These are phyloP conservation scores for Alternaria metachromatica DNA, from an alignment of 2,329 filamentous ascomycete genomes.

Conservation along the genomic window DNA sequence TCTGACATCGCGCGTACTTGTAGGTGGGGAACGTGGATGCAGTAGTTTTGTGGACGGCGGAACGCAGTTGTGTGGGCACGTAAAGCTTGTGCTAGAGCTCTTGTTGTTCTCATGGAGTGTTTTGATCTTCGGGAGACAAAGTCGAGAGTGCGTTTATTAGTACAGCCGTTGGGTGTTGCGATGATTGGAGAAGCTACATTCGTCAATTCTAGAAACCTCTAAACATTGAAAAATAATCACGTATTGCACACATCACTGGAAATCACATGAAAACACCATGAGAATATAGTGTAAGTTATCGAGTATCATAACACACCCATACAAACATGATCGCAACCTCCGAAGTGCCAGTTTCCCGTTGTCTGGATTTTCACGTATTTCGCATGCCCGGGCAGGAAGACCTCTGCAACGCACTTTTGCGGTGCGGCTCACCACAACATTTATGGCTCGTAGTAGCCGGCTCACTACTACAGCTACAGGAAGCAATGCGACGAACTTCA, in stretches of 20 bases:
- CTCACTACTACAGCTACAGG: background rate
- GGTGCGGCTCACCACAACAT: background rate
- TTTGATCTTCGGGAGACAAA: background rate
- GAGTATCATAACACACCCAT: background rate
- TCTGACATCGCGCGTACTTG: background rate
- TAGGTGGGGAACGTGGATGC: background rate
- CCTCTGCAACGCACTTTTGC: background rate
- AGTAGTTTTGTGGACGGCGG: background rate
- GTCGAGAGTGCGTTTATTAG: background rate
- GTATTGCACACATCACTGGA: background rate
- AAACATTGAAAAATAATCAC: background rate
- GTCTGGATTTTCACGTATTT: background rate
- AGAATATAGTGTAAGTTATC: background rate
- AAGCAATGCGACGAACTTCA: background rate
- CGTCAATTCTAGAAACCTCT: conserved; percentile 4
- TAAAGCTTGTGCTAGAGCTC: background rate
- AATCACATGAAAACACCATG: background rate
- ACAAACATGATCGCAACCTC: background rate
- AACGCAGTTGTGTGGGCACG: background rate
- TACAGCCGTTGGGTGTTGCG: background rate
- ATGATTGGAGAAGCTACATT: background rate
- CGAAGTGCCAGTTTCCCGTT: background rate
- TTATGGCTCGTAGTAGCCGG: background rate
- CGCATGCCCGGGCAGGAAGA: background rate
- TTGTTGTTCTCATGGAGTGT: background rate